Percentiles rank a stretch among this genome's conserved stretches.
These are phyloP conservation scores for Periconia sp. DNA, from an alignment of 2,329 filamentous ascomycete genomes.

Conservation along the genomic window DNA sequence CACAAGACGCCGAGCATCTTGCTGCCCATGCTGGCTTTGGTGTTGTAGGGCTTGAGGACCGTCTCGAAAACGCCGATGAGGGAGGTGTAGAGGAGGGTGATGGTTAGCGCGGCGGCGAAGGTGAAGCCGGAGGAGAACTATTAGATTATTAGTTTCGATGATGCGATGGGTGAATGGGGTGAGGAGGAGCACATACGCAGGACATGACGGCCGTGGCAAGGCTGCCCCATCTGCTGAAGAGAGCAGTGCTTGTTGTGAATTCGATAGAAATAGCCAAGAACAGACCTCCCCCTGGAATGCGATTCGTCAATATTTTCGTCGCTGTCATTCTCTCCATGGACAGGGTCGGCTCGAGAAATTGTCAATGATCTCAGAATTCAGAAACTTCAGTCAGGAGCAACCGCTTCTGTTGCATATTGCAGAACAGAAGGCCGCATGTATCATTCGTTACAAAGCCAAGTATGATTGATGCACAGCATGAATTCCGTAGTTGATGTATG, in stretches of 20 bases:
- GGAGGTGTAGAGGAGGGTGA: constrained; percentile 72
- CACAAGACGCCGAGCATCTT: constrained; percentile 73
- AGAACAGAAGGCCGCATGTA: no score
- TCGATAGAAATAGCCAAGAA: no score
- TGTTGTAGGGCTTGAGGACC: constrained; percentile 70
- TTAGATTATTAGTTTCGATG: constrained; percentile 8
- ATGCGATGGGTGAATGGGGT: constrained; percentile 32
- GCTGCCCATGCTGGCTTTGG: constrained; percentile 66
- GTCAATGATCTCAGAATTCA: no score
- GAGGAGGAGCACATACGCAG: constrained; percentile 55
- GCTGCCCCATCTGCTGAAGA: constrained; percentile 79
- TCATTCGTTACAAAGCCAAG: no score
- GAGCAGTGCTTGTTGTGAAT: constrained; percentile 77
- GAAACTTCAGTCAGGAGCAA: no score
- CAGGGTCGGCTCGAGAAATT: no score
- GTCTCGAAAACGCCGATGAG: constrained; percentile 70
- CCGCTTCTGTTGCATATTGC: no score
- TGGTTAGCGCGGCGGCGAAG: constrained; percentile 68
- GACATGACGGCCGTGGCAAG: constrained; percentile 80
- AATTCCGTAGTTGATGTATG: no score
- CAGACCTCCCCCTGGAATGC: no score
- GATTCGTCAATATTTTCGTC: no score
- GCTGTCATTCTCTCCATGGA: no score
- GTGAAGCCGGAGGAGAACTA: constrained; percentile 58
- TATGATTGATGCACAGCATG: no score